These are phyloP conservation scores for Dicorynia guianensis DNA, from an alignment of 306 rosid species.

Conservation along the genomic window DNA sequence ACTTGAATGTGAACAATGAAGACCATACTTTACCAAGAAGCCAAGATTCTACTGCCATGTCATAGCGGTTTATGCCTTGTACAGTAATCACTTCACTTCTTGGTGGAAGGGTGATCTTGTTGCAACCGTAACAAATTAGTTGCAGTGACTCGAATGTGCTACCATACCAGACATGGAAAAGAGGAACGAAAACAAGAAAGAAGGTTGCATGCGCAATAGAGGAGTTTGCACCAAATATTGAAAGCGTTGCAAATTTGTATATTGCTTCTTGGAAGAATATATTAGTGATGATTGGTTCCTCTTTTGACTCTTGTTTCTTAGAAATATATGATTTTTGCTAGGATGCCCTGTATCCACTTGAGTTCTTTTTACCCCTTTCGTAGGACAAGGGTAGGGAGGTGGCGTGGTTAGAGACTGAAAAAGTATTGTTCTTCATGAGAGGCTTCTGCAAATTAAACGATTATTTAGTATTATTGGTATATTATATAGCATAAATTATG, in stretches of 20 bases:
- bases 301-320: not conserved
- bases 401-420: too few relatives aligned
- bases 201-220: not conserved
- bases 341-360: not conserved
- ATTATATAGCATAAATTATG: too few relatives aligned
- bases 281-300: not conserved
- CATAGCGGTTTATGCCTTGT: constrained; percentile 40
- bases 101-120: constrained; percentile 15
- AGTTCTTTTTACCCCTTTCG: not conserved
- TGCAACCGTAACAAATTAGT: constrained; percentile 18
- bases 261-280: not conserved
- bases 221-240: constrained; percentile 11
- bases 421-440: too few relatives aligned
- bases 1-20: constrained; percentile 25
- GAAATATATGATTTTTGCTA: not conserved
- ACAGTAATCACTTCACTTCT: not conserved
- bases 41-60: constrained; percentile 39
- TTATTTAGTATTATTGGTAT: too few relatives aligned
- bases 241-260: not conserved
- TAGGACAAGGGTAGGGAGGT: not conserved
- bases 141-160: constrained; percentile 16
- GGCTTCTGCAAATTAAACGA: too few relatives aligned
- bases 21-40: constrained; percentile 36
- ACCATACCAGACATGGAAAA: not conserved
- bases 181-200: constrained; percentile 8